Evolutionary conservation across 805 yeast species (phyloP), one percentile per base, ranked within the genome.

Genomic region (Spathaspora passalidarum): DNA sequence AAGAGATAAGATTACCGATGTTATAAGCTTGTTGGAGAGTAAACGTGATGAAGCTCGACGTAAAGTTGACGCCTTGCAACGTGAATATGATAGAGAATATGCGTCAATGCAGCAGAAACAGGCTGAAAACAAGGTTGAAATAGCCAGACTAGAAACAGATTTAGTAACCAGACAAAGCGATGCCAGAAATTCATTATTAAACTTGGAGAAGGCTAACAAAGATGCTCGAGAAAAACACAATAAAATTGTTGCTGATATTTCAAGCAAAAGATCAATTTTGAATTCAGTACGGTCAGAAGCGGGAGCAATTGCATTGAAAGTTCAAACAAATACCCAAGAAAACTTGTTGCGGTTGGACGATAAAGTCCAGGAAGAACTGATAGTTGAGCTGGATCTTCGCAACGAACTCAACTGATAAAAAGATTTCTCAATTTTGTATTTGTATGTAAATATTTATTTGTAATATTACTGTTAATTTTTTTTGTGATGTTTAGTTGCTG

Each of bases 261-360:
- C 13, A 29, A 29, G 14, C 6, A n/a, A 29, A 29, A 29, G 34
- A 13, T n/a, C 13, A 13, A 17, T n/a, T 9, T 8, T 29, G 4
- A 17, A 29, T n/a, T 14, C 34, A 8, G 13, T 29, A 29, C 16
- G 34, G 6, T 8, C 14, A 11, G 34, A 10, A 2, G 34, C 14
- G 34, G 34, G 13, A 17, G 34, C 34, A 3, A 29, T 29, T 46
- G 77, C 82, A 18, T 76, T 85, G 42, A 76, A 72, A 40, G 84
- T 88, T 65, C 88, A 88, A 65, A 65, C 82, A 50, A 79, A 77
- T 48, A 75, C 86, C 38, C 92, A 87, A 58, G 72, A 76, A 17
- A 75, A 79, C 43, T 69, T 87, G 40, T 88, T 83, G 54, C 82
- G 76, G 32, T 70, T 81, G 49, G 84, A 81, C 53, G 66, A 61